Base-by-base conservation (phyloP, 202 grass and related monocot species). In the Cymbopogon flexuosus region DNA sequence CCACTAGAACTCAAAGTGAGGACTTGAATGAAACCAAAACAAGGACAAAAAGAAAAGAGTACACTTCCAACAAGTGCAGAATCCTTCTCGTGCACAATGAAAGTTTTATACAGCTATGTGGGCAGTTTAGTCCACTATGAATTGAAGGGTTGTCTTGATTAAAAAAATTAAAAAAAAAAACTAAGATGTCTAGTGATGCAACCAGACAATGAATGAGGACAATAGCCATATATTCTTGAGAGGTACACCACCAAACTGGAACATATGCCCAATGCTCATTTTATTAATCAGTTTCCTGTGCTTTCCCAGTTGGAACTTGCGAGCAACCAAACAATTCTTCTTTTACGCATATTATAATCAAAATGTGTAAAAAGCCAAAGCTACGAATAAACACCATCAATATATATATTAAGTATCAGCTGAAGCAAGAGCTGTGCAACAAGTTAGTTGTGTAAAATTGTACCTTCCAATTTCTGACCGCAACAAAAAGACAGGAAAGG, bases 381-480 rank as follows among this genome's bases (percentile, higher is more conserved):
- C 22, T 66, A 34, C 1, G 36, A n/a, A 84, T 13, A 82, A 77
- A 65, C n/a, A 77, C 46, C 33, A 13, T 42, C 8, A 58, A 87
- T 59, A 79, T 51, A 57, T 23, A 62, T 2, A 23, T 41, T 52
- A 72, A 84, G 54, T 30, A 69, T 42, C 30, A 84, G 72, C 41
- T 16, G 59, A 86, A 66, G 69, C 39, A 65, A 83, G 9, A 23
- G 15, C 6, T 30, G 36, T 31, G 19, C 77, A 78, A 76, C 19
- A 75, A 72, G 24, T 73, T 45, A 9, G 18, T 49, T 76, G 10
- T 77, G 61, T 88, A 78, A 57, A 84, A 62, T 8, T 18, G 52
- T 98, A 98, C 92, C 95, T 97, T 97, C 92, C 95, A 93, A 82
- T 98, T 98, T 60, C 90, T 87, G 36, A 83, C 45, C 52, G 95